A percentile compares a stretch with the other conserved stretches of the same genome.
phyloP scores from a whole-genome alignment of 495 filamentous ascomycete species.

The Penicillium canescens region DNA sequence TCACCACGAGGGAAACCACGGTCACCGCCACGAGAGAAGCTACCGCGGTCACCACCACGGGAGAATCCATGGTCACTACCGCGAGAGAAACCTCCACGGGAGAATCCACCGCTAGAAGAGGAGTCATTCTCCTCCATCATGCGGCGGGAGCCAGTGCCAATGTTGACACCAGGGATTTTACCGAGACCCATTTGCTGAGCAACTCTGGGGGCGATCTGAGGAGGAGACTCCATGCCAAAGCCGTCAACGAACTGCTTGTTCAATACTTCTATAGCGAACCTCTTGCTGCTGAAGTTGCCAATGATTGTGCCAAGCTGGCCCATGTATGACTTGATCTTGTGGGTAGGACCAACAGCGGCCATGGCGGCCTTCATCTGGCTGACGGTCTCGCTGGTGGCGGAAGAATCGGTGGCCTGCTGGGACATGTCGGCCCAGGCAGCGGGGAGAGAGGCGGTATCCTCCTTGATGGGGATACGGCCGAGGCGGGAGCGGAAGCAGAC shows the following conservation, averaged over 20 bases:
- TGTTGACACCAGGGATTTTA: conserved; percentile 16
- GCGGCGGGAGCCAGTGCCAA: conserved; percentile 1
- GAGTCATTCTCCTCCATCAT: not conserved
- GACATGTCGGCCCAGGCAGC: conserved; percentile 56
- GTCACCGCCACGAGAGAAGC: conserved; percentile 5
- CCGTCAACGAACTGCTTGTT: conserved; percentile 62
- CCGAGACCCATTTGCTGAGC: conserved; percentile 49
- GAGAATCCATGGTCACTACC: not conserved
- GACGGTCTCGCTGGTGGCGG: conserved; percentile 32
- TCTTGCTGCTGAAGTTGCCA: conserved; percentile 28
- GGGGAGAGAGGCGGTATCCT: conserved; percentile 51
- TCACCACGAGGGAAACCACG: conserved; percentile 3
- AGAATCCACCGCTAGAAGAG: not conserved
- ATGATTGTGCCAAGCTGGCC: conserved; percentile 44
- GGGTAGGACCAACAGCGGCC: conserved; percentile 27
- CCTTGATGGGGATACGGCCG: conserved; percentile 61
- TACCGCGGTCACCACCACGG: not conserved
- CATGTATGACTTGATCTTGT: conserved; percentile 55
- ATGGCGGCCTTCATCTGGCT: conserved; percentile 37
- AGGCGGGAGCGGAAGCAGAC: conserved; percentile 51
- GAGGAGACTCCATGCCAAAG: conserved; percentile 61
- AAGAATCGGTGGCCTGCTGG: conserved; percentile 21
- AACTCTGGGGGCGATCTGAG: conserved; percentile 45
- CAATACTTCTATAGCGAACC: conserved; percentile 49
- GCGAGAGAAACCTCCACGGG: conserved; percentile 2